Evolutionary conservation across 331 rosid genomes (phyloP).

Genomic region (Acacia pycnantha): DNA sequence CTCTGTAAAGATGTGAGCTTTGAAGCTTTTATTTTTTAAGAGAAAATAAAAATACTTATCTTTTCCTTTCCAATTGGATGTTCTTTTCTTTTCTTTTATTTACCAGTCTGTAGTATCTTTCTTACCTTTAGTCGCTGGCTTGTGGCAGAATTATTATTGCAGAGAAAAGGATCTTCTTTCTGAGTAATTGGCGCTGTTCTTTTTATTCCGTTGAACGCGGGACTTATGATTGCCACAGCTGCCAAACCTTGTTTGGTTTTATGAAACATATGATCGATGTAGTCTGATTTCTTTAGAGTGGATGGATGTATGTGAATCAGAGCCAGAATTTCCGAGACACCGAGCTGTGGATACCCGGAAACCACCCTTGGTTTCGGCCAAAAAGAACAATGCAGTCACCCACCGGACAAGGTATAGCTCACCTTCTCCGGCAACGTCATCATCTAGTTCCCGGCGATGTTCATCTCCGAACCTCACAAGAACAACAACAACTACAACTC

Average conservation of each 20-base stretch:
- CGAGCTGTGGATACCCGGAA: constrained; percentile 51
- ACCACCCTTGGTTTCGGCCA: constrained; percentile 69
- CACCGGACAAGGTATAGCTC: constrained; percentile 63
- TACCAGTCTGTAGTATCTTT: constrained; percentile 41
- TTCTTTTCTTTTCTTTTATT: constrained; percentile 44
- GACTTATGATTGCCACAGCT: constrained; percentile 37
- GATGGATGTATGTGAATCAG: constrained; percentile 88
- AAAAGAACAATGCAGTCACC: constrained; percentile 67
- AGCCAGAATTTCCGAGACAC: constrained; percentile 59
- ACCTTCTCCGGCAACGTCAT: constrained; percentile 51
- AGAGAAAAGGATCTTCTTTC: constrained; percentile 72
- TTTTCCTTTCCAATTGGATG: constrained; percentile 40
- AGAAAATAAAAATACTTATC: not conserved
- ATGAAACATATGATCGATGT: constrained; percentile 63
- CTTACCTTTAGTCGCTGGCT: constrained; percentile 53
- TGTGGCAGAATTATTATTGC: constrained; percentile 79
- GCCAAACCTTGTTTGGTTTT: constrained; percentile 39
- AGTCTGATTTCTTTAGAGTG: constrained; percentile 75
- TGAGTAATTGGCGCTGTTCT: constrained; percentile 38
- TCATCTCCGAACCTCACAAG: constrained; percentile 75
- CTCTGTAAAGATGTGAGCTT: constrained; percentile 84
- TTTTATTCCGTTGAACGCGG: constrained; percentile 47
- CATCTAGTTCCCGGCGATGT: constrained; percentile 53
- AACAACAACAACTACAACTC: constrained; percentile 24
- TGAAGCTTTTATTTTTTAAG: not conserved